A percentile compares a stretch with the other conserved stretches of the same genome.
Conservation (phyloP, 2,329 filamentous ascomycete species). For the Colletotrichum godetiae region DNA sequence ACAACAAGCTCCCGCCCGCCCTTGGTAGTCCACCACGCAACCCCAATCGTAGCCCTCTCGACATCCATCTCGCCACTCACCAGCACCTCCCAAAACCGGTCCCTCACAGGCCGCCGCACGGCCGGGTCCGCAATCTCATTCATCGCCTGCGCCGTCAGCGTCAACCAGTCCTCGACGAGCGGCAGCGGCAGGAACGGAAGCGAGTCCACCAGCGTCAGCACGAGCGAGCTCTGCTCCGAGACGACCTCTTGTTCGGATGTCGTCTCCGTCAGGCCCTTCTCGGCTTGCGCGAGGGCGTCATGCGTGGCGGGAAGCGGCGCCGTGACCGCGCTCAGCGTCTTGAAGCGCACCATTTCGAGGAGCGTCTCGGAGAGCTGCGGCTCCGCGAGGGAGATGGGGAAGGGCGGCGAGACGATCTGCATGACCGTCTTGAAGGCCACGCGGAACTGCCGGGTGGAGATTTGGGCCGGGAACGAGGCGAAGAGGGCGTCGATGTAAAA, state of each 20-base stretch:
- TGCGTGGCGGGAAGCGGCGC: slow-evolving; percentile 52
- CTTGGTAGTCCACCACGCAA: slow-evolving; percentile 84
- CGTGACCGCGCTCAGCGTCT: slow-evolving; percentile 65
- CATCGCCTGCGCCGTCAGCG: slow-evolving; percentile 75
- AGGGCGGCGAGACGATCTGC: slow-evolving; percentile 84
- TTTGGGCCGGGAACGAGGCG: slow-evolving; percentile 79
- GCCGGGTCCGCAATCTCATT: slow-evolving; percentile 69
- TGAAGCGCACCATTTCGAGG: slow-evolving; percentile 80
- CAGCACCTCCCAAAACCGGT: slow-evolving; percentile 83
- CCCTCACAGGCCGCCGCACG: slow-evolving; percentile 74
- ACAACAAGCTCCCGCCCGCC: slow-evolving; percentile 65
- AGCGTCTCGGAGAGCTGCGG: slow-evolving; percentile 84
- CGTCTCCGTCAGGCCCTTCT: slow-evolving; percentile 14
- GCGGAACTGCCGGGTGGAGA: slow-evolving; percentile 87
- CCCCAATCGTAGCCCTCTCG: slow-evolving; percentile 80
- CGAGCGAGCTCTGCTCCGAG: slow-evolving; percentile 84
- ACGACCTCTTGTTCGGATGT: slow-evolving; percentile 48
- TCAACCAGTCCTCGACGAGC: slow-evolving; percentile 84
- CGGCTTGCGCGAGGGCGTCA: slow-evolving; percentile 44
- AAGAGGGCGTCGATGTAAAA: slow-evolving; percentile 88
- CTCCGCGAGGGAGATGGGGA: slow-evolving; percentile 76
- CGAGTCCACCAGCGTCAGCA: slow-evolving; percentile 82
- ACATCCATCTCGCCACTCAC: slow-evolving; percentile 89
- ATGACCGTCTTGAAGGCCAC: slow-evolving; percentile 89
- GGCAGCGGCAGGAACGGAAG: slow-evolving; percentile 78